Percentiles rank a stretch among this genome's conserved stretches.
Conservation (phyloP, 306 rosid species). For the Potentilla sterilis region DNA sequence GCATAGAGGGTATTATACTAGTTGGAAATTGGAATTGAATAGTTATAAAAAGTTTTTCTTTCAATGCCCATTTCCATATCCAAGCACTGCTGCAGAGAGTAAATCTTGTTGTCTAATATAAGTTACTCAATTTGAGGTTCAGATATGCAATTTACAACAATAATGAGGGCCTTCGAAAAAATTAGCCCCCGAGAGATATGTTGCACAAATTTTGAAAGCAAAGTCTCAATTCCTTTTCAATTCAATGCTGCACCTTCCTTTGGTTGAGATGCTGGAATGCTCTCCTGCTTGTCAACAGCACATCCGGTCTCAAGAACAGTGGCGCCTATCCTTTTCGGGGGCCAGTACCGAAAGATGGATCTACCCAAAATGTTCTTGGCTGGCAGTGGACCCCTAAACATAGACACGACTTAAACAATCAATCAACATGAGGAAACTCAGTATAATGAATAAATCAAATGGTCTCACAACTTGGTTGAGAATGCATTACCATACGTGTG, state of each 20-base stretch:
- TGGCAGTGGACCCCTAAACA: constrained; percentile 88
- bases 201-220: neutral
- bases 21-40: neutral
- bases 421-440: constrained; percentile 12
- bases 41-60: neutral
- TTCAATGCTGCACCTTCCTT: constrained; percentile 16
- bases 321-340: constrained; percentile 73
- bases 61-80: neutral
- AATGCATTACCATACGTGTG: constrained; percentile 81
- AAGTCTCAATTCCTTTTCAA: neutral
- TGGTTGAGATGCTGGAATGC: constrained; percentile 37
- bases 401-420: constrained; percentile 20
- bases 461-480: constrained; percentile 3
- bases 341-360: constrained; percentile 93
- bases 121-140: neutral
- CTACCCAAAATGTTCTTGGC: constrained; percentile 92
- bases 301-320: constrained; percentile 65
- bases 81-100: neutral
- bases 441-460: neutral
- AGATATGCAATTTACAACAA: constrained; percentile 9
- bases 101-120: neutral
- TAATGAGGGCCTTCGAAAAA: constrained; percentile 21
- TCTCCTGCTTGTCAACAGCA: constrained; percentile 54
- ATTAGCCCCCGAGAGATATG: neutral
- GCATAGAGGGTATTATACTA: constrained; percentile 4